These are phyloP conservation scores for Aspergillus ibericus DNA, from an alignment of 2,329 filamentous ascomycete genomes.

Conservation along the genomic window DNA sequence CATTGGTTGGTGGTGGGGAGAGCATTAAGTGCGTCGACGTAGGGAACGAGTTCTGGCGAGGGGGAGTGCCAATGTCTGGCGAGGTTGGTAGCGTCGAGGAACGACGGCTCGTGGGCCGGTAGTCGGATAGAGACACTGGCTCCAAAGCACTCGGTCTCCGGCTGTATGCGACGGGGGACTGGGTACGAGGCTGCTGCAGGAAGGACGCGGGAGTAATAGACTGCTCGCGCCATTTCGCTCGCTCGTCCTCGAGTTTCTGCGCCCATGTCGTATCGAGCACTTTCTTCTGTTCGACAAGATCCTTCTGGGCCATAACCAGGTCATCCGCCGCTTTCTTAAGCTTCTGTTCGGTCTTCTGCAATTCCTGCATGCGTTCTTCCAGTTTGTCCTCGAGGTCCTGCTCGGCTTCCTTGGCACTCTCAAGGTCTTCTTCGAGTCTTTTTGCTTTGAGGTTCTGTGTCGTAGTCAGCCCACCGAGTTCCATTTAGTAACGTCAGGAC, in stretches of 20 bases:
- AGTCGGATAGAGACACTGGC: conserved; percentile 39
- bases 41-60: conserved; percentile 50
- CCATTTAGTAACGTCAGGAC: neutral
- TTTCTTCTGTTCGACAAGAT: conserved; percentile 61
- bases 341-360: conserved; percentile 46
- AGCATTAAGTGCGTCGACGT: conserved; percentile 29
- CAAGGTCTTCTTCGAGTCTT: conserved; percentile 78
- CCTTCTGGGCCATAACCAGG: conserved; percentile 58
- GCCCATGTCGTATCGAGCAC: conserved; percentile 57
- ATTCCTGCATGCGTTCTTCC: conserved; percentile 63
- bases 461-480: conserved; percentile 5
- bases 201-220: conserved; percentile 35
- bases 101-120: conserved; percentile 42
- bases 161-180: conserved; percentile 44
- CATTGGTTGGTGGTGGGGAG: conserved; percentile 30
- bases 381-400: conserved; percentile 56
- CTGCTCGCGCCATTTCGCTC: conserved; percentile 58
- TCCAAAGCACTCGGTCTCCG: conserved; percentile 42
- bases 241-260: conserved; percentile 65
- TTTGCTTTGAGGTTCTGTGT: conserved; percentile 64
- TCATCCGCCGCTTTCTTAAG: conserved; percentile 58
- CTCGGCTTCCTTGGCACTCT: conserved; percentile 55
- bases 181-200: conserved; percentile 38
- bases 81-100: conserved; percentile 40
- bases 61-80: conserved; percentile 41